These are phyloP conservation scores for Verticillium longisporum DNA, from an alignment of 2,329 filamentous ascomycete genomes.

Conservation along the genomic window DNA sequence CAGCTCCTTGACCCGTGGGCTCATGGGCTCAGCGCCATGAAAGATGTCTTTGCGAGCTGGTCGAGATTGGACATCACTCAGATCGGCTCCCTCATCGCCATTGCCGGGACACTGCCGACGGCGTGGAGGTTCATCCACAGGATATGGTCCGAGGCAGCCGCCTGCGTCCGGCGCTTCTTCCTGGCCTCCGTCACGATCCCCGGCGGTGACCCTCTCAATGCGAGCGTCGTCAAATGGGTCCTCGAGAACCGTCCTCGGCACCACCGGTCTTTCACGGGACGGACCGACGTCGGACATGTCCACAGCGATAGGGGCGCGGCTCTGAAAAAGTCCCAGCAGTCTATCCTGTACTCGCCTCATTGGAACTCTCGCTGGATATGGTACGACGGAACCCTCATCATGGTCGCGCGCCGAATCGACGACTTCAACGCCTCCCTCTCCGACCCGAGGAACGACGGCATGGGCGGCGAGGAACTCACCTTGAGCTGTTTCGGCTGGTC, in stretches of 20 bases:
- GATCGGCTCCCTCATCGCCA: slow-evolving; percentile 35
- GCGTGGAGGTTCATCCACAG: slow-evolving; percentile 28
- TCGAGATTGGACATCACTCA: slow-evolving; percentile 38
- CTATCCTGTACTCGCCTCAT: slow-evolving; percentile 36
- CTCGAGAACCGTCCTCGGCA: slow-evolving; percentile 29
- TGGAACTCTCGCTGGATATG: slow-evolving; percentile 42
- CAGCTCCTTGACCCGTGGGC: slow-evolving; percentile 21
- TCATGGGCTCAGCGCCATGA: slow-evolving; percentile 25
- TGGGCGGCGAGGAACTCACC: slow-evolving; percentile 37
- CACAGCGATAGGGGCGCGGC: slow-evolving; percentile 28
- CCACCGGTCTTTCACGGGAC: slow-evolving; percentile 35
- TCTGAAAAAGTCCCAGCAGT: slow-evolving; percentile 32
- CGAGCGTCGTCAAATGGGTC: slow-evolving; percentile 38
- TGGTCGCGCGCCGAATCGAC: slow-evolving; percentile 33
- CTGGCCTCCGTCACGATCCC: slow-evolving; percentile 36
- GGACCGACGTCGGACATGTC: slow-evolving; percentile 27
- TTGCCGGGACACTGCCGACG: slow-evolving; percentile 32
- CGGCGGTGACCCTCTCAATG: slow-evolving; percentile 35
- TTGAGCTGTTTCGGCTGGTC: slow-evolving; percentile 45
- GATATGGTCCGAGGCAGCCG: slow-evolving; percentile 28
- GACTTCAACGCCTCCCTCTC: slow-evolving; percentile 26
- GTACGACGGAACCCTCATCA: slow-evolving; percentile 36
- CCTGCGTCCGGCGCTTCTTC: slow-evolving; percentile 34
- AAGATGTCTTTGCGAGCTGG: slow-evolving; percentile 30
- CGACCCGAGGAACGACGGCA: slow-evolving; percentile 36